Conservation (phyloP, 768 basidiomycete species). For the Trametes cinnabarina region DNA sequence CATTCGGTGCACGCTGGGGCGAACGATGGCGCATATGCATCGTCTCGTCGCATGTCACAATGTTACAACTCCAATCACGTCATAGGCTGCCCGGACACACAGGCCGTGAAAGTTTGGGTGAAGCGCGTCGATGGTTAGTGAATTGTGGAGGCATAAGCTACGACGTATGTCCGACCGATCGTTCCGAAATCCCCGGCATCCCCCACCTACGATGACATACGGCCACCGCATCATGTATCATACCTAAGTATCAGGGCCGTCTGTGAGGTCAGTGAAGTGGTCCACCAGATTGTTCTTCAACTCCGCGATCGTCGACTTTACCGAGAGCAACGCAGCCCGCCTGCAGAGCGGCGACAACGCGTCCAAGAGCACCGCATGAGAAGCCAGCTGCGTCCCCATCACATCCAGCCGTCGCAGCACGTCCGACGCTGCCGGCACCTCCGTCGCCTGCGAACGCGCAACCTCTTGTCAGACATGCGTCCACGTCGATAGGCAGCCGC, state of each 20-base stretch:
- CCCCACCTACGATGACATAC: too few relatives aligned
- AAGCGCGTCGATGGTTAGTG: not conserved
- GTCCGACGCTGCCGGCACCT: conserved; percentile 31
- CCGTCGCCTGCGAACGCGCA: conserved; percentile 25
- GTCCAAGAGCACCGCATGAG: conserved; percentile 31
- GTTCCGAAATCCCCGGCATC: not conserved
- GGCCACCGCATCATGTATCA: not conserved
- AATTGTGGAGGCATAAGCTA: too few relatives aligned
- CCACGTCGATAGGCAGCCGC: conserved; percentile 40
- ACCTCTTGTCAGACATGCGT: conserved; percentile 34
- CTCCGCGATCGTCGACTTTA: conserved; percentile 27
- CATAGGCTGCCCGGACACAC: too few relatives aligned
- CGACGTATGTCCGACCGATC: not conserved
- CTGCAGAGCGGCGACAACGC: conserved; percentile 39
- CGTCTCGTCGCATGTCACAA: too few relatives aligned
- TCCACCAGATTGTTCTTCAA: conserved; percentile 21
- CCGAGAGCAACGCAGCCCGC: conserved; percentile 33
- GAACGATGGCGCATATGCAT: too few relatives aligned
- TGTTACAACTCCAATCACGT: too few relatives aligned
- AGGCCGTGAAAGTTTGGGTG: too few relatives aligned
- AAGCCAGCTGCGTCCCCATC: conserved; percentile 33
- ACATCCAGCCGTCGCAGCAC: conserved; percentile 35
- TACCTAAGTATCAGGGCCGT: not conserved
- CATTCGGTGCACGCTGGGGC: too few relatives aligned
- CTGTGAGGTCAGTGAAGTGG: conserved; percentile 21